These are phyloP conservation scores for Corylus heterophylla DNA, from an alignment of 306 rosid genomes.

Conservation along the genomic window DNA sequence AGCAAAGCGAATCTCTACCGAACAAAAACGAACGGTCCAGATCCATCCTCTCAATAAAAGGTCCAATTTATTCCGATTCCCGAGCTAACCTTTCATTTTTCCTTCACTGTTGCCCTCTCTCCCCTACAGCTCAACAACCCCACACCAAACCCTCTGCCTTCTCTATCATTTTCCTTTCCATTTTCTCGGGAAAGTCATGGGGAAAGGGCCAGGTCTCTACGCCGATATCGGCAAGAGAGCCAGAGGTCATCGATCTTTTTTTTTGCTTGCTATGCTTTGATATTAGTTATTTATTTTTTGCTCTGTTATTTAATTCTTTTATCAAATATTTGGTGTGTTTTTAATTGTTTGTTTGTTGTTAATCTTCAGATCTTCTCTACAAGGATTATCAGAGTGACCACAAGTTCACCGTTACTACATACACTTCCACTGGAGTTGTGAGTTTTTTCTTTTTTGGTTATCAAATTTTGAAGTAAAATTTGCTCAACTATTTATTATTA, in stretches of 20 bases:
- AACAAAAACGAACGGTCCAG: constrained; percentile 40
- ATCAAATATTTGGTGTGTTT: not conserved
- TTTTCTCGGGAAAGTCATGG: constrained; percentile 62
- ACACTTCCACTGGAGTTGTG: constrained; percentile 73
- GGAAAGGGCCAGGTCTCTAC: constrained; percentile 95
- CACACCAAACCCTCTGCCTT: constrained; percentile 11
- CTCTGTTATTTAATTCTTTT: not conserved
- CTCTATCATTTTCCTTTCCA: constrained; percentile 18
- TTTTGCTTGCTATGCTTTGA: not conserved
- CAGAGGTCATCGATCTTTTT: constrained; percentile 51
- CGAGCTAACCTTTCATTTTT: not conserved
- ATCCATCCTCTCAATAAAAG: constrained; percentile 3
- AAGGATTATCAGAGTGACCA: constrained; percentile 94
- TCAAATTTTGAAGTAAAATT: not conserved
- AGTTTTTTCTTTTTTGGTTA: constrained; percentile 19
- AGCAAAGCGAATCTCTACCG: constrained; percentile 1
- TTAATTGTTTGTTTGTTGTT: not conserved
- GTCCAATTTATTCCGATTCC: not conserved
- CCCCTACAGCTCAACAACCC: not conserved
- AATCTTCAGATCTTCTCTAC: constrained; percentile 71
- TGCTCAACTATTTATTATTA: not conserved
- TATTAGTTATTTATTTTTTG: not conserved
- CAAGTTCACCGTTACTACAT: constrained; percentile 83
- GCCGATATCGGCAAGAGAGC: constrained; percentile 88
- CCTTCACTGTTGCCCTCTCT: constrained; percentile 1